These are phyloP conservation scores for Verticillium nubilum DNA, from an alignment of 2,329 filamentous ascomycete species.

Conservation along the genomic window DNA sequence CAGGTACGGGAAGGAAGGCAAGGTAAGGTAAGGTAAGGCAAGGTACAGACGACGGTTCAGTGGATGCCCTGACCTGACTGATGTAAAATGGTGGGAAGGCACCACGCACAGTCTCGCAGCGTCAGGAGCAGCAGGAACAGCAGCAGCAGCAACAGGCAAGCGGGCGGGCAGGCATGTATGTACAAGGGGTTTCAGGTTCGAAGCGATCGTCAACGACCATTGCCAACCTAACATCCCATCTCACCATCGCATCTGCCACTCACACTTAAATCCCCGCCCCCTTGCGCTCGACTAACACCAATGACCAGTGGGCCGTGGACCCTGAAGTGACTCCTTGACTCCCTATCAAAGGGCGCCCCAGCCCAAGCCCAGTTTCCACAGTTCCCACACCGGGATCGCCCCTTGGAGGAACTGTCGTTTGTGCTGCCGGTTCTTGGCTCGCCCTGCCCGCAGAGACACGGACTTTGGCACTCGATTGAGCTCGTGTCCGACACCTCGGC, in stretches of 20 bases:
- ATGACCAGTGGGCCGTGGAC: background rate
- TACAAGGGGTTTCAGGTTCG: constrained; percentile 13
- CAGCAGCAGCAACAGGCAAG: background rate
- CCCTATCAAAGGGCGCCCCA: background rate
- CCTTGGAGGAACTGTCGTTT: background rate
- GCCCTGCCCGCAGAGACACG: background rate
- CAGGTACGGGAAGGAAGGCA: background rate
- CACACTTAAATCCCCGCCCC: background rate
- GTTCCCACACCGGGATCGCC: background rate
- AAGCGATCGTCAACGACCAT: constrained; percentile 7
- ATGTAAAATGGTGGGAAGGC: background rate
- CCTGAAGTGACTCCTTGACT: background rate
- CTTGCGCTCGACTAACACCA: background rate
- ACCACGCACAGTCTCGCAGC: background rate
- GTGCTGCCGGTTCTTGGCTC: background rate
- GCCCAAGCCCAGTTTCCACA: background rate
- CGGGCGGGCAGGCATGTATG: background rate
- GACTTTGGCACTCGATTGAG: background rate
- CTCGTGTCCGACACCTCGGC: background rate
- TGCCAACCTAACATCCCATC: background rate
- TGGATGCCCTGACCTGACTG: background rate
- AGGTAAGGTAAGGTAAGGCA: background rate
- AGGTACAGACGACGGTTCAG: background rate
- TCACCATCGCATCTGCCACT: background rate
- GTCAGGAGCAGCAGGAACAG: background rate